Evolutionary conservation across 2,329 filamentous ascomycete genomes (phyloP).

Genomic region (Trichoderma hamatum): DNA sequence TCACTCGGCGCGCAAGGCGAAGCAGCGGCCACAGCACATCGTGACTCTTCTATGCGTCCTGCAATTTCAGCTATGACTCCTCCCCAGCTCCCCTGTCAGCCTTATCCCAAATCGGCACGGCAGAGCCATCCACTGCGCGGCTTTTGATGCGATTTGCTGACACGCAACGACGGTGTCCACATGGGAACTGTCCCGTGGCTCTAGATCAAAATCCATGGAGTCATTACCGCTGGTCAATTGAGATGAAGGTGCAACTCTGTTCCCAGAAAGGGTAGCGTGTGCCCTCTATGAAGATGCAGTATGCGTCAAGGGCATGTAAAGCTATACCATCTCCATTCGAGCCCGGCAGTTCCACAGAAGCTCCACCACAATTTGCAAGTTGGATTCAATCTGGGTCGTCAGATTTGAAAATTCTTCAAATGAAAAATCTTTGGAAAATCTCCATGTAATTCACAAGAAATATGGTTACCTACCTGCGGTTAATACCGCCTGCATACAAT

Average conservation of each 20-base stretch:
- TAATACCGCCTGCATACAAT: not conserved
- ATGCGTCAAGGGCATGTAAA: not conserved
- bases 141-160: constrained; percentile 9
- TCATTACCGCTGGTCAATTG: not conserved
- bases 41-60: constrained; percentile 14
- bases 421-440: not conserved
- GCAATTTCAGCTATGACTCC: constrained; percentile 12
- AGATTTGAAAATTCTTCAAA: not conserved
- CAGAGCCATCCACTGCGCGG: not conserved
- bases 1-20: not conserved
- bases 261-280: not conserved
- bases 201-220: not conserved
- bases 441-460: not conserved
- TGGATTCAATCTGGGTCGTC: not conserved
- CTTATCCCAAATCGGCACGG: not conserved
- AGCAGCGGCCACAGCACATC: not conserved
- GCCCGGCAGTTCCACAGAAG: not conserved
- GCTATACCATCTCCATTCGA: not conserved
- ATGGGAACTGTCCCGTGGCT: not conserved
- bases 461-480: not conserved
- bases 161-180: not conserved
- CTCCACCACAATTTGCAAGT: not conserved
- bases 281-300: not conserved
- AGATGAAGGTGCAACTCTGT: not conserved
- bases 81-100: not conserved